phyloP scores from a whole-genome alignment of 768 basidiomycete species.

The Grammothele lineata region DNA sequence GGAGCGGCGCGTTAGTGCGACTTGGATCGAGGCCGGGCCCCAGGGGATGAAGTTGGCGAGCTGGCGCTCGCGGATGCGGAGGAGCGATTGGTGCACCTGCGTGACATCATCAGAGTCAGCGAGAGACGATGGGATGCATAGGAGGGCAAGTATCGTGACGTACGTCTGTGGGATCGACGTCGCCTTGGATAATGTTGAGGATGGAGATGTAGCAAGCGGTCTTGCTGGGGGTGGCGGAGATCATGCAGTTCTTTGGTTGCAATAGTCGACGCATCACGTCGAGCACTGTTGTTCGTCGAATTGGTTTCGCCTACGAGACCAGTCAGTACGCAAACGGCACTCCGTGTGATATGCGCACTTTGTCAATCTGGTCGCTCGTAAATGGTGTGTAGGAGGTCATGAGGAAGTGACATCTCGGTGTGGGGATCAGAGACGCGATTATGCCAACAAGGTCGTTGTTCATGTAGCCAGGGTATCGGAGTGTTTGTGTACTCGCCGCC shows the following conservation, averaged over 20 bases:
- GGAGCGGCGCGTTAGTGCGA: constrained; percentile 87
- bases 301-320: constrained; percentile 72
- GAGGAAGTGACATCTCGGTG: constrained; percentile 95
- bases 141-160: constrained; percentile 22
- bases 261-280: constrained; percentile 98
- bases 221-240: constrained; percentile 88
- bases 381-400: constrained; percentile 99
- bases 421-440: constrained; percentile 93
- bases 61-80: constrained; percentile 94
- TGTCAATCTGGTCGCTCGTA: constrained; percentile 94
- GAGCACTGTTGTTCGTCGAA: constrained; percentile 92
- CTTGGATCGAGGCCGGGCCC: constrained; percentile 98
- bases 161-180: constrained; percentile 97
- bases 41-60: constrained; percentile 98
- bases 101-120: too few relatives aligned
- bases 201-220: constrained; percentile 96
- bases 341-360: constrained; percentile 42
- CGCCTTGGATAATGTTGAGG: constrained; percentile 97
- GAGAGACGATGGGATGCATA: too few relatives aligned
- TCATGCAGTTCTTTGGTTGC: constrained; percentile 98
- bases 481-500: constrained; percentile 94
- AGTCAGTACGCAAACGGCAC: not conserved
- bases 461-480: constrained; percentile 98
- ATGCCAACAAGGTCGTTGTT: constrained; percentile 99
- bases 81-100: constrained; percentile 94